These are phyloP conservation scores for Pestalotiopsis sp. DNA, from an alignment of 2,329 filamentous ascomycete species.

Conservation along the genomic window DNA sequence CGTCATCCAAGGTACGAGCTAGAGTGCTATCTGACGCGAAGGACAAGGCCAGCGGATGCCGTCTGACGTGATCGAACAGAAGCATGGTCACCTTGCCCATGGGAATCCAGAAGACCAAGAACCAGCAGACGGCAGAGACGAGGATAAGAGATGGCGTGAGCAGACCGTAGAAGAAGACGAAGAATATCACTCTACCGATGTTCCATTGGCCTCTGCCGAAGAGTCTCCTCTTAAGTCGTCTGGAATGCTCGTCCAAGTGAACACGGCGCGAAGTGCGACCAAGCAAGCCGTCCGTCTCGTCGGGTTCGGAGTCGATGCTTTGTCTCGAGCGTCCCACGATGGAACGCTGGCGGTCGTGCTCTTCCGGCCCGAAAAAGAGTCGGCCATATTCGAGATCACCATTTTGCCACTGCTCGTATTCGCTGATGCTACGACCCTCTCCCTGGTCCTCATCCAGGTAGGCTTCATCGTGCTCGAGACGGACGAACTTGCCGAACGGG, in stretches of 20 bases:
- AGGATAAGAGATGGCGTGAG: conserved; percentile 84
- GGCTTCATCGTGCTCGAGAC: conserved; percentile 88
- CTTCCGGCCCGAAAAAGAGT: conserved; percentile 88
- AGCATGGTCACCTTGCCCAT: conserved; percentile 96
- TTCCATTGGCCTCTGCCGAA: conserved; percentile 98
- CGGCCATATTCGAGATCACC: conserved; percentile 95
- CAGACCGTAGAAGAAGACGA: conserved; percentile 91
- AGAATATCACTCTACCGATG: conserved; percentile 91
- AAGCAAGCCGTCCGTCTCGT: conserved; percentile 88
- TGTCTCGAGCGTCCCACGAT: conserved; percentile 84
- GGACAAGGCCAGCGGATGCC: conserved; percentile 88
- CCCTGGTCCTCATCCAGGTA: conserved; percentile 94
- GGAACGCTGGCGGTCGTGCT: conserved; percentile 61
- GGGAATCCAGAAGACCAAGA: conserved; percentile 95
- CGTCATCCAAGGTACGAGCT: conserved; percentile 65
- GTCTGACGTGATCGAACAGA: conserved; percentile 86
- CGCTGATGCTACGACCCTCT: conserved; percentile 94
- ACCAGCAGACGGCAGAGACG: conserved; percentile 89
- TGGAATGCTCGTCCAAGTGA: conserved; percentile 38
- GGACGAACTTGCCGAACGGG: conserved; percentile 95
- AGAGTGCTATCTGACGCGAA: conserved; percentile 87
- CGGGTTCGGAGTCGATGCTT: conserved; percentile 81
- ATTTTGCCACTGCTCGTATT: conserved; percentile 99
- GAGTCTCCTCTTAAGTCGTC: conserved; percentile 73
- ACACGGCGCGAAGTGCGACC: conserved; percentile 61